Evolutionary conservation across 805 yeast genomes (phyloP).

Genomic region (Pichia ethanolica): DNA sequence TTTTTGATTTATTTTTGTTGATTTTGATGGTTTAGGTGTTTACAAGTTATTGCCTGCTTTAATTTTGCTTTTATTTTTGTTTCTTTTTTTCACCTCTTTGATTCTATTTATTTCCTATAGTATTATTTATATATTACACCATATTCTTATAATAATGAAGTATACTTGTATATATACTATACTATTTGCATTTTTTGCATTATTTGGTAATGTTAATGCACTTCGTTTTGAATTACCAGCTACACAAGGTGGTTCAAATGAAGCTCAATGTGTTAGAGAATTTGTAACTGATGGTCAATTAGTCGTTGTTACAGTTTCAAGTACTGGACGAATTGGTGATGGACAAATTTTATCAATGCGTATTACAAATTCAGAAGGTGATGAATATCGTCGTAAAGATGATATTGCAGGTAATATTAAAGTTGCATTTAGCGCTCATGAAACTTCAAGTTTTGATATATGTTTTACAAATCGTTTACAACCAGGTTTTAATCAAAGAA

Average conservation of each 20-base stretch:
- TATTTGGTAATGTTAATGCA: slow-evolving; percentile 12
- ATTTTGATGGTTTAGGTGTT: no score
- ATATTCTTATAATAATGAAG: not conserved
- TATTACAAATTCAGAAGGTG: slow-evolving; percentile 74
- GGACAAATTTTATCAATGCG: slow-evolving; percentile 71
- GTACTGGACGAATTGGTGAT: slow-evolving; percentile 74
- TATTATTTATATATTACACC: no score
- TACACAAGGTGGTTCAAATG: slow-evolving; percentile 16
- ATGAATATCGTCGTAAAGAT: slow-evolving; percentile 72
- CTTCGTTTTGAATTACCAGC: slow-evolving; percentile 30
- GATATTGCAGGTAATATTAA: slow-evolving; percentile 66
- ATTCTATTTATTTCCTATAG: no score
- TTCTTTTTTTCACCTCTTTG: no score
- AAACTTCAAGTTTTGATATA: slow-evolving; percentile 80
- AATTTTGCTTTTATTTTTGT: no score
- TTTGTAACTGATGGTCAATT: slow-evolving; percentile 78
- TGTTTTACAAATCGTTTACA: slow-evolving; percentile 69
- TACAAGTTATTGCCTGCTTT: no score
- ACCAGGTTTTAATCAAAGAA: slow-evolving; percentile 32
- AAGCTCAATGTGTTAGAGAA: slow-evolving; percentile 84
- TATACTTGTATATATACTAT: not conserved
- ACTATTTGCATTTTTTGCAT: slow-evolving; percentile 8
- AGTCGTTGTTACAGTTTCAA: slow-evolving; percentile 75
- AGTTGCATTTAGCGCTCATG: slow-evolving; percentile 79
- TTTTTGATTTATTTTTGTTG: no score